Evolutionary conservation across 495 filamentous ascomycete species (phyloP), one percentile per base, ranked within the genome.

Genomic region (Astrocystis sublimbata): DNA sequence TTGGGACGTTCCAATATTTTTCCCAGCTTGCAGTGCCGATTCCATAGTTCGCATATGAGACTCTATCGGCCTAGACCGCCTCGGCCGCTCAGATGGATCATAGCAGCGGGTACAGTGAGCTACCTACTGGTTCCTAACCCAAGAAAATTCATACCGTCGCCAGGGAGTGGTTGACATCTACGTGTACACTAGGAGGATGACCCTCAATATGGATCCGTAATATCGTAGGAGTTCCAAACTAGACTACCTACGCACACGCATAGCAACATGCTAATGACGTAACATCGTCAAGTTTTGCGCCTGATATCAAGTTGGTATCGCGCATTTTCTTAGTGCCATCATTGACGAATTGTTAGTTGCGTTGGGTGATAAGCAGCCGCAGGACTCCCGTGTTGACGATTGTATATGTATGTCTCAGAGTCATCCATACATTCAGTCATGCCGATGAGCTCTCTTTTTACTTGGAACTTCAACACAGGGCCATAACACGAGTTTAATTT

Each of bases 141-240:
- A 45, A 23, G 42, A 23, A 17, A 21, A 45, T 45, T 24, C 6
- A 12, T n/a, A 6, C 9, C 19, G 42, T 45, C 42, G 23, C 21
- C 19, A 24, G 17, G 42, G 42, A 21, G 12, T 45, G 21, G 12
- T 23, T 24, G 2, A 23, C 19, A 23, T 15, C 38, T 4, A 41
- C 19, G 10, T 15, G 8, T 4, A 41, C 38, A 41, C 42, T 45
- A 43, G 17, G 3, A 43, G 12, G 17, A 21, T 47, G 46, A 49
- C 46, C 46, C 46, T 49, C 46, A 49, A 49, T 49, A 49, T 30
- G 46, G 24, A 49, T 49, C 46, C 24, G 4, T 45, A 45, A 21
- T 45, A 45, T 24, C 42, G 24, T 4, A 30, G 13, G 23, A 13
- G 23, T 24, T 0, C 23, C 17, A 49, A 8, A 30, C 24, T 28